Conservation (phyloP, 352 stramenopile species). For the Pythium dissotocum region DNA sequence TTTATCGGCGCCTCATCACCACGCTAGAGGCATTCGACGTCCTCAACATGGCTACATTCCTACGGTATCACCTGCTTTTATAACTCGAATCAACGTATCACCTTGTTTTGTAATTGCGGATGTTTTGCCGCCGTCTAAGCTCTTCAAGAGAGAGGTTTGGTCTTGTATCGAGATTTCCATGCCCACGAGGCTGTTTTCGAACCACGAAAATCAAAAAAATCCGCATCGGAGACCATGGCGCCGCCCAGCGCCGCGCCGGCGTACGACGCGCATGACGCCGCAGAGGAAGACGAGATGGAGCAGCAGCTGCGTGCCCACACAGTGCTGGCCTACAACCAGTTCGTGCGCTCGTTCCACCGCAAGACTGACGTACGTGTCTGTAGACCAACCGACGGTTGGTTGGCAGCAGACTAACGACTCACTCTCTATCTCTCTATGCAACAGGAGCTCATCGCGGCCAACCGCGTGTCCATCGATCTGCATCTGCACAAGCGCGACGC, state of each 20-base stretch:
- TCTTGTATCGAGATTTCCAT: background rate
- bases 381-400: background rate
- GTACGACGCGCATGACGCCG: slow-evolving; percentile 7
- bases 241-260: background rate
- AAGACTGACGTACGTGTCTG: slow-evolving; percentile 44
- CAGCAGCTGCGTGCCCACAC: slow-evolving; percentile 74
- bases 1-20: background rate
- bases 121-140: background rate
- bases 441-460: slow-evolving; percentile 61
- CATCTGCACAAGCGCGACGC: slow-evolving; percentile 33
- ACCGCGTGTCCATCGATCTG: slow-evolving; percentile 45
- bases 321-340: slow-evolving; percentile 65
- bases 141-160: background rate
- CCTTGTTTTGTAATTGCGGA: slow-evolving; percentile 6
- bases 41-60: slow-evolving; percentile 11
- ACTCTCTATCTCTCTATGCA: too few relatives aligned
- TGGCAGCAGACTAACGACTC: background rate
- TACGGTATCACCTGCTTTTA: background rate
- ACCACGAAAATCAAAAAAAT: slow-evolving; percentile 7
- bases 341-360: slow-evolving; percentile 61
- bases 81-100: background rate
- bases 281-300: slow-evolving; percentile 56
- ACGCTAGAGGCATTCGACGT: too few relatives aligned
- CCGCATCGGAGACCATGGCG: background rate
- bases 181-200: background rate